Evolutionary conservation across 176 grass and related monocot genomes (phyloP).

Genomic region (Raddia distichophylla): DNA sequence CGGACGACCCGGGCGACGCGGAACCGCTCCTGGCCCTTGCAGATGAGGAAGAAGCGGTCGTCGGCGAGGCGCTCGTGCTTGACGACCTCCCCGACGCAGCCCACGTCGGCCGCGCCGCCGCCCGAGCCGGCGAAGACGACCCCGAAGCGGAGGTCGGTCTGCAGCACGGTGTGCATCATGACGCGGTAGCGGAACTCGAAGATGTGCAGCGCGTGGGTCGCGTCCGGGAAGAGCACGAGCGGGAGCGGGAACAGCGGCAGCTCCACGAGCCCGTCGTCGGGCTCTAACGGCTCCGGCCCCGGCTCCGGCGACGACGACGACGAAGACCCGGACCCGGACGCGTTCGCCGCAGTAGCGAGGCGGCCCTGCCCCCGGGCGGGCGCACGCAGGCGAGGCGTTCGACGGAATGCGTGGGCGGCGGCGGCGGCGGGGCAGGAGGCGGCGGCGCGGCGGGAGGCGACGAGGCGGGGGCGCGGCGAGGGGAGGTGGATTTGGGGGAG

Average conservation of each 20-base stretch:
- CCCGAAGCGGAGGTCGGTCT: conserved; percentile 78
- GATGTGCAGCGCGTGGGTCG: conserved; percentile 83
- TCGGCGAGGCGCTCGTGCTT: conserved; percentile 93
- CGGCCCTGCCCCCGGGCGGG: background rate
- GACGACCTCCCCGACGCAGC: conserved; percentile 94
- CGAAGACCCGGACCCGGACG: conserved; percentile 33
- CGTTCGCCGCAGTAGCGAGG: conserved; percentile 23
- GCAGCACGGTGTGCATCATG: conserved; percentile 97
- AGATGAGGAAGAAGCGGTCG: conserved; percentile 99
- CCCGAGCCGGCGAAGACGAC: conserved; percentile 60
- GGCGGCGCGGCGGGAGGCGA: background rate
- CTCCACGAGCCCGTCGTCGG: conserved; percentile 72
- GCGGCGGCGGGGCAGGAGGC: background rate
- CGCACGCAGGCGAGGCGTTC: conserved; percentile 44
- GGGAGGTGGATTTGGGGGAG: conserved; percentile 64
- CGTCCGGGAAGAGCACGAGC: conserved; percentile 92
- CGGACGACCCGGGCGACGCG: conserved; percentile 69
- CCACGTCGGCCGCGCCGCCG: conserved; percentile 62
- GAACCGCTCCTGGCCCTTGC: conserved; percentile 98
- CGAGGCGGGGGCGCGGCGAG: conserved; percentile 46
- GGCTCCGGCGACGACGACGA: conserved; percentile 17
- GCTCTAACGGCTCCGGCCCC: conserved; percentile 5
- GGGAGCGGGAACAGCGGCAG: conserved; percentile 92
- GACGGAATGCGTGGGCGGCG: conserved; percentile 40
- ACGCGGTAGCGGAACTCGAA: conserved; percentile 99